These are phyloP conservation scores for Russula sp. DNA, from an alignment of 768 basidiomycete species.

Conservation along the genomic window DNA sequence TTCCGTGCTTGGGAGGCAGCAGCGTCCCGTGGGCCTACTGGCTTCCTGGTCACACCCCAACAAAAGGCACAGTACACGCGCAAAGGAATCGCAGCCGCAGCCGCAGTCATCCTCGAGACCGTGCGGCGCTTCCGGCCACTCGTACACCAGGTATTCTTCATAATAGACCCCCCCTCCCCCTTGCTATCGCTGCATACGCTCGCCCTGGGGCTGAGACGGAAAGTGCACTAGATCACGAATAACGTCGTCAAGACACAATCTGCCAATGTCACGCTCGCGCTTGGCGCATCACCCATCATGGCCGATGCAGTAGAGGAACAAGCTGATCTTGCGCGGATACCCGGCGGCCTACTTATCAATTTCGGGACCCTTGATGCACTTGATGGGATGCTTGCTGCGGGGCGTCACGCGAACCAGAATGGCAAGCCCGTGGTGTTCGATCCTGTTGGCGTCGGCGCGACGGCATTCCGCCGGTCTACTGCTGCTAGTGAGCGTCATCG, in stretches of 20 bases:
- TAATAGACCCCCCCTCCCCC: background rate
- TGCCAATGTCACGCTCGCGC: conserved; percentile 83
- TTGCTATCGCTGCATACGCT: background rate
- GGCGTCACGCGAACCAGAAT: conserved; percentile 60
- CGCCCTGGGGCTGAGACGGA: background rate
- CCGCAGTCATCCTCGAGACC: conserved; percentile 48
- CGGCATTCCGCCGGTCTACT: conserved; percentile 58
- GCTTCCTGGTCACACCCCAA: conserved; percentile 29
- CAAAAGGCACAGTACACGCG: conserved; percentile 32
- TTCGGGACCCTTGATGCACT: conserved; percentile 76
- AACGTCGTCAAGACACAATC: conserved; percentile 85
- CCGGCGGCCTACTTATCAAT: conserved; percentile 75
- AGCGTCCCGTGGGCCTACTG: conserved; percentile 21
- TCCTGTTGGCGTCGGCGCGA: conserved; percentile 90
- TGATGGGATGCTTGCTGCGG: conserved; percentile 74
- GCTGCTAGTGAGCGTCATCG: conserved; percentile 47
- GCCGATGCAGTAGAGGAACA: conserved; percentile 81
- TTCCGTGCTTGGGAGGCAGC: conserved; percentile 44
- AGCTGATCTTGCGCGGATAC: conserved; percentile 65
- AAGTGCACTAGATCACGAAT: conserved; percentile 70
- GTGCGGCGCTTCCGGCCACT: conserved; percentile 60
- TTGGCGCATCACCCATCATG: conserved; percentile 94
- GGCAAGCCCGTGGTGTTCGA: conserved; percentile 83
- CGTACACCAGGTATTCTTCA: conserved; percentile 64
- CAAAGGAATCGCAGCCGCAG: conserved; percentile 44